Percentiles rank a stretch among this genome's conserved stretches.
Evolutionary conservation across 345 rosid genomes (phyloP).

Genomic region (Populus deltoides): DNA sequence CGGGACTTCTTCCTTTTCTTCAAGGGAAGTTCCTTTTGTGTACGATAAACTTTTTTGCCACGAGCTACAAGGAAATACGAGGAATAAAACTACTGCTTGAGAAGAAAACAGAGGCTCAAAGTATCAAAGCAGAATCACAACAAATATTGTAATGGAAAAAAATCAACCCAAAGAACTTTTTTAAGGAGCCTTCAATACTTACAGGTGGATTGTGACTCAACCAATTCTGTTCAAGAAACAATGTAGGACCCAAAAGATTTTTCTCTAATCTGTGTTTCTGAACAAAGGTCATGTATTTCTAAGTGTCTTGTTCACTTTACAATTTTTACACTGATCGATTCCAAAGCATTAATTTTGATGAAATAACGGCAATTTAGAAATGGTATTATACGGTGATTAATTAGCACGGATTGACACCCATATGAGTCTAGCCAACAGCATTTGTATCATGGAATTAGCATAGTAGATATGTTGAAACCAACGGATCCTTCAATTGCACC

Average conservation of each 20-base stretch:
- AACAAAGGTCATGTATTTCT: neutral
- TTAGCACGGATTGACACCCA: neutral
- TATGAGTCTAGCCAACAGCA: neutral
- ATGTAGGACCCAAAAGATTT: neutral
- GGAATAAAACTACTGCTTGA: neutral
- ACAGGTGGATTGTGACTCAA: neutral
- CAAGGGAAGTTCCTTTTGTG: constrained; percentile 11
- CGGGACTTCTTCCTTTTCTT: constrained; percentile 12
- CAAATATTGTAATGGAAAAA: neutral
- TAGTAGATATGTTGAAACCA: neutral
- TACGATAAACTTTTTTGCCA: neutral
- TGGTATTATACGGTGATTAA: neutral
- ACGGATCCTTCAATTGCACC: neutral
- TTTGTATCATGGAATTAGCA: neutral
- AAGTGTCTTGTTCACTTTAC: neutral
- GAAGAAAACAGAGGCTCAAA: neutral
- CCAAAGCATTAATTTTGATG: neutral
- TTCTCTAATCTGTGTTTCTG: neutral
- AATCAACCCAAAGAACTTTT: neutral
- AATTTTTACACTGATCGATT: neutral
- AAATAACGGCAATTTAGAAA: neutral
- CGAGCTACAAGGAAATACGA: neutral
- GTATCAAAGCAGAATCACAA: neutral
- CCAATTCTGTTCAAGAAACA: neutral
- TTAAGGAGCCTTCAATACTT: neutral